A percentile compares a stretch with the other conserved stretches of the same genome.
Evolutionary conservation across 495 filamentous ascomycete genomes (phyloP).

Genomic region (Pseudotulostoma volvatum): DNA sequence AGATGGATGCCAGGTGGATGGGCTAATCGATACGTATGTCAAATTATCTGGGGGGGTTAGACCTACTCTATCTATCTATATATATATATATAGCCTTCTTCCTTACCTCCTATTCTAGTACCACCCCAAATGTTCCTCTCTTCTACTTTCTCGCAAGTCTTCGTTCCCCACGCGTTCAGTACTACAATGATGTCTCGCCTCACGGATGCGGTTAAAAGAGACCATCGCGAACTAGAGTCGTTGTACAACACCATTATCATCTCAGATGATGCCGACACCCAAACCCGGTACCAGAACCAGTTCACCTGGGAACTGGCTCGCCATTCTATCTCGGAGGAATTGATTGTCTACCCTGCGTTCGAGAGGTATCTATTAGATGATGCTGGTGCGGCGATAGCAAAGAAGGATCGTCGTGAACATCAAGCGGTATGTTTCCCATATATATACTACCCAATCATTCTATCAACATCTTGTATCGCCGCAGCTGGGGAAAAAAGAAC

Average conservation of each 20-base stretch:
- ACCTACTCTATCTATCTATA: too few species aligned
- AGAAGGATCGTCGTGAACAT: slow-evolving; percentile 45
- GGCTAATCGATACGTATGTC: too few species aligned
- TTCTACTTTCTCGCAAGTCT: too few species aligned
- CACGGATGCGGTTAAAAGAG: slow-evolving; percentile 39
- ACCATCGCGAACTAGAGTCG: slow-evolving; percentile 45
- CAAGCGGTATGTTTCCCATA: slow-evolving; percentile 20
- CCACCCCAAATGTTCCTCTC: too few species aligned
- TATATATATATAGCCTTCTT: too few species aligned
- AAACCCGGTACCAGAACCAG: slow-evolving; percentile 40
- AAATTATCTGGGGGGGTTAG: too few species aligned
- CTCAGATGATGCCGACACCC: slow-evolving; percentile 19
- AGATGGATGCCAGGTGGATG: too few species aligned
- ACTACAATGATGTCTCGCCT: slow-evolving; percentile 12
- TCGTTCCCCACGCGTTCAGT: too few species aligned
- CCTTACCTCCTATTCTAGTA: too few species aligned
- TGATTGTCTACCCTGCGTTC: slow-evolving; percentile 52
- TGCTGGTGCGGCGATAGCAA: slow-evolving; percentile 30
- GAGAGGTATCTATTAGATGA: slow-evolving; percentile 36
- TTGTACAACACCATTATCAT: slow-evolving; percentile 41
- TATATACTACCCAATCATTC: too few species aligned
- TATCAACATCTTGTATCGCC: too few species aligned
- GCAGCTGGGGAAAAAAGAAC: too few species aligned
- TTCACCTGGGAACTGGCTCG: slow-evolving; percentile 59
- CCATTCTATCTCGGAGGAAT: slow-evolving; percentile 48